Conservation (phyloP, 2,329 filamentous ascomycete genomes). For the Cordyceps farinosa region DNA sequence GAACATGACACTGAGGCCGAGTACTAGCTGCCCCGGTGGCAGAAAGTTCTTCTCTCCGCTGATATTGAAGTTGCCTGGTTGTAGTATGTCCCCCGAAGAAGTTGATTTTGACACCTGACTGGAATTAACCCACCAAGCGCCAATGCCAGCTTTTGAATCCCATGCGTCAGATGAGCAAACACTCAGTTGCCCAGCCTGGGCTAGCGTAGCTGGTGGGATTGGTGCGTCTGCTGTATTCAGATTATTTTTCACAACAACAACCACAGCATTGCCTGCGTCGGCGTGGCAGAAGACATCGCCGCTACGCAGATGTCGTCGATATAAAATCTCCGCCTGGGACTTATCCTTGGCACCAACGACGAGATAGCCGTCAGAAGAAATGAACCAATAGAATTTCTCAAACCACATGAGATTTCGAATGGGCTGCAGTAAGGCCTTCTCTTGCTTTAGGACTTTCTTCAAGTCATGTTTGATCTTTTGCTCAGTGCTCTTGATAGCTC, state of each 20-base stretch:
- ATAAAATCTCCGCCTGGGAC: slow-evolving; percentile 89
- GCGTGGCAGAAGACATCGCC: slow-evolving; percentile 92
- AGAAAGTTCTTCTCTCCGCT: slow-evolving; percentile 87
- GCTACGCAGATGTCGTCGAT: slow-evolving; percentile 77
- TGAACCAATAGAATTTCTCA: slow-evolving; percentile 94
- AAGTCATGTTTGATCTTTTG: slow-evolving; percentile 83
- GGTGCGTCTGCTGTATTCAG: slow-evolving; percentile 72
- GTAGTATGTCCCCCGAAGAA: slow-evolving; percentile 73
- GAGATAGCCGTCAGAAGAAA: slow-evolving; percentile 92
- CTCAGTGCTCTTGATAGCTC: slow-evolving; percentile 84
- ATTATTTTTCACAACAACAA: slow-evolving; percentile 89
- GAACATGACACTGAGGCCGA: slow-evolving; percentile 87
- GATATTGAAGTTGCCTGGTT: slow-evolving; percentile 74
- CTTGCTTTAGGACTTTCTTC: slow-evolving; percentile 83
- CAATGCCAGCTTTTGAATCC: slow-evolving; percentile 95
- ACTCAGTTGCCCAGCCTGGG: slow-evolving; percentile 81
- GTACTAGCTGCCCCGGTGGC: slow-evolving; percentile 78
- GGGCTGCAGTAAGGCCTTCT: slow-evolving; percentile 81
- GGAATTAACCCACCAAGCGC: slow-evolving; percentile 90
- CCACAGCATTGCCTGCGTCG: slow-evolving; percentile 77
- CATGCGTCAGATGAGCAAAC: slow-evolving; percentile 86
- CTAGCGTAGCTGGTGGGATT: slow-evolving; percentile 85
- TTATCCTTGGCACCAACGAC: slow-evolving; percentile 85
- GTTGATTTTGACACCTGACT: slow-evolving; percentile 88
- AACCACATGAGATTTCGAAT: slow-evolving; percentile 89